These are phyloP conservation scores for Schizochytrium sp. DNA, from an alignment of 108 stramenopile species.

Conservation along the genomic window DNA sequence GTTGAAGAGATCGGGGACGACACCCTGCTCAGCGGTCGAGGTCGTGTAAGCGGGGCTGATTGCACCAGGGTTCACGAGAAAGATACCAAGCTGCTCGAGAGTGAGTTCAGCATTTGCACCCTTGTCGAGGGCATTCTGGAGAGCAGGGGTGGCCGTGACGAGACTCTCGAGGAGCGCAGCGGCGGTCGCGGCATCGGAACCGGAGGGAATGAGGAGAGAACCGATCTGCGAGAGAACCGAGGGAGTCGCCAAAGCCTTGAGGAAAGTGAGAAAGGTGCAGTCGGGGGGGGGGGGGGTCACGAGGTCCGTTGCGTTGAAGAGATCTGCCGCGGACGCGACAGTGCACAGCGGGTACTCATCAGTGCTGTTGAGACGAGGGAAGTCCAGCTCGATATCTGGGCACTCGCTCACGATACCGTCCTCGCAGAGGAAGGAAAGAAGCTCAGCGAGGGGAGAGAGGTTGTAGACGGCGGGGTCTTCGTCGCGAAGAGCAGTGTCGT, in stretches of 20 bases:
- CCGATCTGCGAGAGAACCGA: no score
- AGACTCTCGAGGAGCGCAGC: no score
- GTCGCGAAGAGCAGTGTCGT: background rate
- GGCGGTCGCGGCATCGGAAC: no score
- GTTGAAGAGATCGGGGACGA: background rate
- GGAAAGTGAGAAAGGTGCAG: background rate
- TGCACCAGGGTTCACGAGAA: background rate
- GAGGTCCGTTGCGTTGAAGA: background rate
- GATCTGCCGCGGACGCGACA: background rate
- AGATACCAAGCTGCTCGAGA: background rate
- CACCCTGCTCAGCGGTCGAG: background rate
- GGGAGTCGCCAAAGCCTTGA: background rate
- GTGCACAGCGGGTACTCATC: background rate
- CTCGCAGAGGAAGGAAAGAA: background rate
- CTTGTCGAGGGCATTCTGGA: no score
- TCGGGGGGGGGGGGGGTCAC: background rate
- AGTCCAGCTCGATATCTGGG: background rate
- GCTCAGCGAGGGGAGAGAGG: background rate
- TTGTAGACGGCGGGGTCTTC: background rate
- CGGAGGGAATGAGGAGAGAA: no score
- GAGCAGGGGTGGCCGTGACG: no score
- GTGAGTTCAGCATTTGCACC: no score
- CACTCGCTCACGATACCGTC: background rate
- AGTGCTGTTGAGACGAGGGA: background rate
- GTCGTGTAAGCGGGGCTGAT: background rate